Evolutionary conservation across 306 rosid genomes (phyloP).

Genomic region (Inga laurina): DNA sequence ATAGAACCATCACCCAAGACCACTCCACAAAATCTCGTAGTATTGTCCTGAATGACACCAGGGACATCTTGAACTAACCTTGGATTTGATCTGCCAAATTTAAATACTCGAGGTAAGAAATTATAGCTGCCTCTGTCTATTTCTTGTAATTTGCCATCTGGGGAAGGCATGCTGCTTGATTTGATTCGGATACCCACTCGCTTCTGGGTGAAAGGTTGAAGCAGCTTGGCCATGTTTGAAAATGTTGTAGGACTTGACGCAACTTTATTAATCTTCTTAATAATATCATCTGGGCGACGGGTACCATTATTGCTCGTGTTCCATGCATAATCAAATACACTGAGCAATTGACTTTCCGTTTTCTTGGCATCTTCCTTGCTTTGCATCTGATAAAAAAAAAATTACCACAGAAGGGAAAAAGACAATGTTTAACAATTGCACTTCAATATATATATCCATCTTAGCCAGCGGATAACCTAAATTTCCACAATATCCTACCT

Average conservation of each 20-base stretch:
- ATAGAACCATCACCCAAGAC: slow-evolving; percentile 50
- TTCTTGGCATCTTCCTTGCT: slow-evolving; percentile 58
- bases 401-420: slow-evolving; percentile 11
- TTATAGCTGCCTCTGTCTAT: slow-evolving; percentile 44
- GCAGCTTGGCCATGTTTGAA: slow-evolving; percentile 40
- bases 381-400: slow-evolving; percentile 62
- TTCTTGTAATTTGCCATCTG: slow-evolving; percentile 37
- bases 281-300: slow-evolving; percentile 63
- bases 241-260: slow-evolving; percentile 47
- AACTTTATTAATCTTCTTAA: slow-evolving; percentile 48
- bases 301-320: slow-evolving; percentile 60
- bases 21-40: slow-evolving; percentile 59
- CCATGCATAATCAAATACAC: slow-evolving; percentile 89
- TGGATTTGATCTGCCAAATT: slow-evolving; percentile 64
- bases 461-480: background rate
- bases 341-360: slow-evolving; percentile 70
- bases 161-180: slow-evolving; percentile 43
- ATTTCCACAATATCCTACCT: background rate
- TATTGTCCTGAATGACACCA: slow-evolving; percentile 32
- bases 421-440: background rate
- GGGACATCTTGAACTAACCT: slow-evolving; percentile 43
- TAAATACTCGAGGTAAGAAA: slow-evolving; percentile 60
- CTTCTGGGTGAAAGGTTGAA: slow-evolving; percentile 64
- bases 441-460: slow-evolving; percentile 4
- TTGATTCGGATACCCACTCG: slow-evolving; percentile 67